Evolutionary conservation across 495 filamentous ascomycete genomes (phyloP), one percentile per base, ranked within the genome.

Genomic region (Hypoxylon lienhwacheense): DNA sequence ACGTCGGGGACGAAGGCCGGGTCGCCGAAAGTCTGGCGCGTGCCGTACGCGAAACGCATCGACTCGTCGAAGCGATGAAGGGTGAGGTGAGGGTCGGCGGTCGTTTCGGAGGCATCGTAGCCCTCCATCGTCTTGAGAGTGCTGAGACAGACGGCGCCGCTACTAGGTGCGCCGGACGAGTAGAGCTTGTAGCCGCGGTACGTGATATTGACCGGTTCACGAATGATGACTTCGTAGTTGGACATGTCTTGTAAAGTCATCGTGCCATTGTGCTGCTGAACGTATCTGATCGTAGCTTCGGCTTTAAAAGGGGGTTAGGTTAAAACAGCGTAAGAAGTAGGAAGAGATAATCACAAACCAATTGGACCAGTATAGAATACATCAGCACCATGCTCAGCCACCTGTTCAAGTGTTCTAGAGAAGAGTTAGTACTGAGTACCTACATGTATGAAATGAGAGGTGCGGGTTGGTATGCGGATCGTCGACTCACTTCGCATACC

Each of bases 11-110:
- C 75, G 64, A 87, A 96, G 0, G 65, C 70, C 0, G 91, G 91
- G 66, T 97, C 91, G 11, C 90, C 91, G 1, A 97, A 74, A 2
- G 85, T 74, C 15, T 69, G 22, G 73, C 81, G 70, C 70, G 80
- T 85, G 77, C 68, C 91, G 66, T 96, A 96, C 1, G 82, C 89
- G 69, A 92, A 96, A 12, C 90, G 81, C 66, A 93, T 90, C 2
- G 88, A 86, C 70, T 97, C 91, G 52, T 89, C 83, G 44, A 96
- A 75, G 3, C 90, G 81, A 70, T 96, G 91, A 1, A 85, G 85
- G 14, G 82, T 91, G 0, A 77, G 51, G 41, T 73, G 68, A 0
- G 32, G 14, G 57, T 76, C 44, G 8, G 39, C 5, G 11, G 48
- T 7, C 2, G 49, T 35, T 29, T 71, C 67, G 14, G 46, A 21